Percentiles rank a stretch among this genome's conserved stretches.
Conservation (phyloP, 345 rosid genomes). For the Linum tenue region DNA sequence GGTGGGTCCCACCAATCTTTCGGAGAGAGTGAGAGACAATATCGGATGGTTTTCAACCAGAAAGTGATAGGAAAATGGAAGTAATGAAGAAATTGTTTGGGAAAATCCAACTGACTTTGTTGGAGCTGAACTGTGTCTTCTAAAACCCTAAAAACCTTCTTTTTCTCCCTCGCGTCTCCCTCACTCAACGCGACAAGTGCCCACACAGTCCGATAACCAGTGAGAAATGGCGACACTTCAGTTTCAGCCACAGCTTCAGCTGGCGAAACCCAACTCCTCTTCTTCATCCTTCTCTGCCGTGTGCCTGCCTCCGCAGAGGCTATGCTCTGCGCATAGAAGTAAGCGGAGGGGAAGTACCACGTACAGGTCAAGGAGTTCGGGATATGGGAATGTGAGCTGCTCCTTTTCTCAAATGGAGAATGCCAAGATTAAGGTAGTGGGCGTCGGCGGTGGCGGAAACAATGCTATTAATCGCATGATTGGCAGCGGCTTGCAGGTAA, state of each 20-base stretch:
- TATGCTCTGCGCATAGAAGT: constrained; percentile 8
- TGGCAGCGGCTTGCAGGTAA: constrained; percentile 85
- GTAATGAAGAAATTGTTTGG: not conserved
- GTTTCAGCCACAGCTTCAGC: constrained; percentile 44
- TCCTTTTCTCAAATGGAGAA: constrained; percentile 65
- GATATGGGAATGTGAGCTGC: constrained; percentile 35
- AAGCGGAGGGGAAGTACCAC: constrained; percentile 12
- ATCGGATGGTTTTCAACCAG: not conserved
- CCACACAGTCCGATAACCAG: no score
- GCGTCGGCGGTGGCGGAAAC: constrained; percentile 98
- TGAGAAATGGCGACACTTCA: constrained; percentile 38
- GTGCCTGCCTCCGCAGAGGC: constrained; percentile 18
- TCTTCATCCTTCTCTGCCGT: constrained; percentile 23
- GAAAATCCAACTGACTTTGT: no score
- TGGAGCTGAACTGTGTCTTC: not conserved
- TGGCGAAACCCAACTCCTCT: constrained; percentile 41
- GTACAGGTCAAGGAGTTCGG: constrained; percentile 22
- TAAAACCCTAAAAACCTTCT: constrained; percentile 42
- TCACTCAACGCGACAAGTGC: not conserved
- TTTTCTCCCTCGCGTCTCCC: not conserved
- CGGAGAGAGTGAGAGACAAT: not conserved
- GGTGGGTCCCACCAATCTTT: constrained; percentile 17
- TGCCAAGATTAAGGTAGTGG: constrained; percentile 89
- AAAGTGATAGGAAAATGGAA: not conserved
- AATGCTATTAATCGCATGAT: constrained; percentile 98